Base-by-base conservation (phyloP, 192 early-diverging fungal genomes). In the Anaeromyces robustus region DNA sequence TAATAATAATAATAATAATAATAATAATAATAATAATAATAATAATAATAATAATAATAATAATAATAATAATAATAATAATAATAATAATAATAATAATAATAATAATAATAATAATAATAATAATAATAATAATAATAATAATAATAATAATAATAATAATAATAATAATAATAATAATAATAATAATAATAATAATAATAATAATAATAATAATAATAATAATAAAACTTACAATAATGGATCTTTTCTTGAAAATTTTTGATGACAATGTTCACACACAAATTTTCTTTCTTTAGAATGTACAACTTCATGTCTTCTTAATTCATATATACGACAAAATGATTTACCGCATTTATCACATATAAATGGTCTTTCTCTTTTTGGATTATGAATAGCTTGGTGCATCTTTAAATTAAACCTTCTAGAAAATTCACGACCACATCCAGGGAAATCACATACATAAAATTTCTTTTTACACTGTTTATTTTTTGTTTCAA, bases 381-480 rank as follows among this genome's bases (percentile, higher is more conserved):
- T 89, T 78, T 89, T 86, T 18, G 91, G 91, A 83, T 94, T 87
- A 79, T 94, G 92, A 2, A 90, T 94, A 80, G 82, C 82, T 37
- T 88, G 82, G 79, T 94, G 92, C 17, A 89, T 87, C 78, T 92
- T 85, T 81, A 94, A 85, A 81, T 94, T 94, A 81, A 90, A 92
- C 77, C 88, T 87, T 77, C 92, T 86, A 30, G 89, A 88, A 77
- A 92, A 94, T 12, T 85, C 84, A 80, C 88, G 83, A 39, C 83
- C 78, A 79, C 93, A 94, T n/a, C 86, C 85, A 37, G 82, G 83
- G 30, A 86, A 86, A 41, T 85, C 80, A 81, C 91, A 93, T 4
- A 80, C 79, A 80, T 87, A 89, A 79, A 86, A 84, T 78, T 88
- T 92, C 81, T 83, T 77, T 83, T 68, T 68, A 68, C 52, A 68